Percentiles rank a stretch among this genome's conserved stretches.
These are phyloP conservation scores for Populus pruinosa DNA, from an alignment of 345 rosid genomes.

Conservation along the genomic window DNA sequence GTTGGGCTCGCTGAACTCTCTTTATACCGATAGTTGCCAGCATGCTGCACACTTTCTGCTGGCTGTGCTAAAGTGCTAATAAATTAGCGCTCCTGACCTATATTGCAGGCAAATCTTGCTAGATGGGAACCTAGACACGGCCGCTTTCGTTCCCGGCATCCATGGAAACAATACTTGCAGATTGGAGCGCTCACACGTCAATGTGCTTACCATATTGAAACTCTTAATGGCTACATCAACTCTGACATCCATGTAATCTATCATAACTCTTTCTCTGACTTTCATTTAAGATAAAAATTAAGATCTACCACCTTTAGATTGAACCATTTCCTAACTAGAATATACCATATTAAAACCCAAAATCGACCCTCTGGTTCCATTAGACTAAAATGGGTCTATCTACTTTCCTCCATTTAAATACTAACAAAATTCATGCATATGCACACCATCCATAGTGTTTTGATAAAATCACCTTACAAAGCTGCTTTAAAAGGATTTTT, in stretches of 20 bases:
- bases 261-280: background rate
- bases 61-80: background rate
- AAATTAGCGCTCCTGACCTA: background rate
- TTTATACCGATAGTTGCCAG: background rate
- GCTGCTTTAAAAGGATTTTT: background rate
- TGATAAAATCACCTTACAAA: background rate
- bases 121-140: conserved; percentile 34
- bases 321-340: too few relatives aligned
- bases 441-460: background rate
- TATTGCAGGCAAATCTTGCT: conserved; percentile 30
- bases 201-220: conserved; percentile 30
- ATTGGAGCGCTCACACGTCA: conserved; percentile 22
- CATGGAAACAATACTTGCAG: conserved; percentile 33
- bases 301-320: too few relatives aligned
- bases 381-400: background rate
- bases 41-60: conserved; percentile 5
- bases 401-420: background rate
- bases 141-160: conserved; percentile 20
- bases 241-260: conserved; percentile 20
- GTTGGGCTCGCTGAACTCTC: conserved; percentile 15
- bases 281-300: too few relatives aligned
- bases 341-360: too few relatives aligned
- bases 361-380: background rate
- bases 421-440: background rate
- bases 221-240: conserved; percentile 26